Percentiles rank a stretch among this genome's conserved stretches.
Evolutionary conservation across 2,329 filamentous ascomycete species (phyloP).

Genomic region (Zymoseptoria ardabiliae): DNA sequence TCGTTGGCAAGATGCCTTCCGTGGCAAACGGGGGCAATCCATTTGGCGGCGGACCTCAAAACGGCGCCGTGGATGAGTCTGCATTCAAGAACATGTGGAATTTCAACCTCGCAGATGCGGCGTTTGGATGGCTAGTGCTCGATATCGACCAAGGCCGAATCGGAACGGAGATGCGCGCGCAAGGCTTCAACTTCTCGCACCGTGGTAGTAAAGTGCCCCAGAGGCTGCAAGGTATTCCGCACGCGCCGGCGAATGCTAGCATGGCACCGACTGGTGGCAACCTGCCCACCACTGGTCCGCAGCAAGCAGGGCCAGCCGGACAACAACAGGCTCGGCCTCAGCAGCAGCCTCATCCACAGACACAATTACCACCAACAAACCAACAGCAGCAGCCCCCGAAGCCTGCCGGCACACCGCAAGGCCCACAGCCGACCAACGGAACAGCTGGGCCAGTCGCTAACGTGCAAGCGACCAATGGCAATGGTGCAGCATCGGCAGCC

Average conservation of each 20-base stretch:
- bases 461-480: constrained; percentile 43
- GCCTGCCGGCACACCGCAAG: constrained; percentile 19
- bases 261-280: constrained; percentile 33
- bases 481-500: constrained; percentile 30
- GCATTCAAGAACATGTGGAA: constrained; percentile 99
- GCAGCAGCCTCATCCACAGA: constrained; percentile 24
- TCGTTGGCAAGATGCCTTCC: constrained; percentile 97
- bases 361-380: constrained; percentile 17
- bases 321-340: constrained; percentile 31
- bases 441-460: constrained; percentile 21
- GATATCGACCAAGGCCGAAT: constrained; percentile 95
- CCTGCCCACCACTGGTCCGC: constrained; percentile 33
- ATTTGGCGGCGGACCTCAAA: constrained; percentile 76
- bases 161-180: constrained; percentile 95
- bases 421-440: constrained; percentile 23
- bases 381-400: constrained; percentile 20
- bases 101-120: constrained; percentile 95
- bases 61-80: constrained; percentile 92
- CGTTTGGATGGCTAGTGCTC: constrained; percentile 90
- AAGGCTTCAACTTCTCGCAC: constrained; percentile 98
- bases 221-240: constrained; percentile 33
- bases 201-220: constrained; percentile 65
- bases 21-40: constrained; percentile 94
- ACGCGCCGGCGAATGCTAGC: constrained; percentile 31
- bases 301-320: constrained; percentile 27